Evolutionary conservation across 1,284 basidiomycete genomes (phyloP), one percentile per base, ranked within the genome.

Genomic region (Tremellales sp.): DNA sequence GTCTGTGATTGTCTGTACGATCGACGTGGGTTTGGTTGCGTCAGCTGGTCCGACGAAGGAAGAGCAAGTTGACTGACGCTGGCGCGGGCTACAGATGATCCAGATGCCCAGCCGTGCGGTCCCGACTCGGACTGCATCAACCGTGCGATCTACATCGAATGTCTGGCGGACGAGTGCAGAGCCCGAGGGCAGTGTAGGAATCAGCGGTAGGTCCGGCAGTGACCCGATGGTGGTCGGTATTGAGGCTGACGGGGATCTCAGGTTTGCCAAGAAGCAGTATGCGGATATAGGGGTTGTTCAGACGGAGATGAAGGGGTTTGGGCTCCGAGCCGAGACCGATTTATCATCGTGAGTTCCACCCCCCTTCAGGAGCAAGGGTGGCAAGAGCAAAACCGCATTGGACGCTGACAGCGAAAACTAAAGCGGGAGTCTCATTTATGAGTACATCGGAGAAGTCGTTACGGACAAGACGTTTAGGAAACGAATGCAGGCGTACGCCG

Each of bases 381-480:
- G n/a, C n/a, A n/a, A n/a, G n/a, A n/a, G n/a, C n/a, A 13, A 21
- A 8, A 16, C 25, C 16, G 18, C 21, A 7, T 21, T 28, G 16
- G 14, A 43, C 22, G 16, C 34, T 22, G 33, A 2, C 33, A 37
- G 42, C 48, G 50, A 32, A 45, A 10, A 34, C 43, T 22, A 38
- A 16, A 25, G 19, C 64, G 93, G 92, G 57, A 93, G 97, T 0
- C 93, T 99, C 72, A 86, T 99, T 49, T 97, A 97, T 72, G 94
- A 99, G 73, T 98, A 99, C 68, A 83, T 98, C 22, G 95, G 95
- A 35, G 95, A 99, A 60, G 91, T 99, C 18, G 87, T 99, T 56
- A 85, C 83, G 50, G 86, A 90, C 36, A 76, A 78, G 14, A 85
- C 85, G 14, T 97, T 99, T 70, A 82, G 86, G 70, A 90, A 89